A percentile compares a stretch with the other conserved stretches of the same genome.
Conservation (phyloP, 495 filamentous ascomycete genomes). For the Neohortaea acidophila region DNA sequence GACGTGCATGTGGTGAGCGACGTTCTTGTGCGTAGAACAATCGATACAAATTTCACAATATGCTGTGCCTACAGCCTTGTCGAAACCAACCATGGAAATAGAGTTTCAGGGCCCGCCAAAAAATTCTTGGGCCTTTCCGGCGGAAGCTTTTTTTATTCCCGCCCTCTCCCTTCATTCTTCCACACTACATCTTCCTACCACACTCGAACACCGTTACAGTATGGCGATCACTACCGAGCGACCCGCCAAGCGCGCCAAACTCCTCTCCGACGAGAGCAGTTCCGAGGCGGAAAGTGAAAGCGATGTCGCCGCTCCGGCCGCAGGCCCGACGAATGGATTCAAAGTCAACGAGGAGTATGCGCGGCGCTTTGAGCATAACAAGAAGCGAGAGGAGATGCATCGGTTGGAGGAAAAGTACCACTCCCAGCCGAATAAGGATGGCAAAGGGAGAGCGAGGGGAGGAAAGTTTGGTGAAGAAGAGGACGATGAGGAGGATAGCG, state of each 20-base stretch:
- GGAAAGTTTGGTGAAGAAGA: slow-evolving; percentile 22
- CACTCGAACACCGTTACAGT: too few relatives aligned
- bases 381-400: slow-evolving; percentile 82
- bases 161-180: too few relatives aligned
- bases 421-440: too few relatives aligned
- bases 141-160: too few relatives aligned
- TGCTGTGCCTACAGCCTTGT: too few relatives aligned
- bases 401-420: slow-evolving; percentile 40
- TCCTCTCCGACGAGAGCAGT: slow-evolving; percentile 10
- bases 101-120: too few relatives aligned
- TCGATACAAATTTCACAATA: too few relatives aligned
- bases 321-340: slow-evolving; percentile 23
- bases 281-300: slow-evolving; percentile 2
- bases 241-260: slow-evolving; percentile 16
- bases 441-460: slow-evolving; percentile 28
- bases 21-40: too few relatives aligned
- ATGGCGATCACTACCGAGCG: slow-evolving; percentile 1
- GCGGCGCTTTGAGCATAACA: slow-evolving; percentile 83
- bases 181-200: too few relatives aligned
- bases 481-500: slow-evolving; percentile 37
- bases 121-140: too few relatives aligned
- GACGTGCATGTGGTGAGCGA: too few relatives aligned
- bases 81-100: too few relatives aligned
- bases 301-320: slow-evolving; percentile 1
- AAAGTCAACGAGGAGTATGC: slow-evolving; percentile 88